Percentiles rank a stretch among this genome's conserved stretches.
phyloP scores from a whole-genome alignment of 495 filamentous ascomycete genomes.

The Aeminium ludgeri region DNA sequence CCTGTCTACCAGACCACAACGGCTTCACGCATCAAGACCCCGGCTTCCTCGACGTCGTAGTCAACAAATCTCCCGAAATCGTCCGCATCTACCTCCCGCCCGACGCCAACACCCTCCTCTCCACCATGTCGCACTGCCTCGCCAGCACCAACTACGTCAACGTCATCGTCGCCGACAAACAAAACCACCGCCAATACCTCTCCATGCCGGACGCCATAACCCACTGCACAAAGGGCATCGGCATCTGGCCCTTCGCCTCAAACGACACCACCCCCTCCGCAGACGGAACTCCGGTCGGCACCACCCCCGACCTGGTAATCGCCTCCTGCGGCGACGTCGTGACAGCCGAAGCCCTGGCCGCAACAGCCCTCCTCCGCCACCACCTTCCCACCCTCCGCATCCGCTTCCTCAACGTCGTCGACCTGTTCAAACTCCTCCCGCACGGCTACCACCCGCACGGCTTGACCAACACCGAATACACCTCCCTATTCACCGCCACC shows the following conservation, averaged over 20 bases:
- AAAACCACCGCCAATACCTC: slow-evolving; percentile 55
- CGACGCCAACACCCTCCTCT: slow-evolving; percentile 56
- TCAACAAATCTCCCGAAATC: slow-evolving; percentile 58
- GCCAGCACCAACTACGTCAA: slow-evolving; percentile 57
- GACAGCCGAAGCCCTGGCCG: slow-evolving; percentile 52
- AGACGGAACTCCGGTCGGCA: too few species aligned
- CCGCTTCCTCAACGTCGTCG: slow-evolving; percentile 58
- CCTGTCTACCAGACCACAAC: slow-evolving; percentile 41
- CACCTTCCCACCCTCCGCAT: slow-evolving; percentile 49
- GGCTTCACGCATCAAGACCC: slow-evolving; percentile 67
- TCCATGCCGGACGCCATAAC: slow-evolving; percentile 47
- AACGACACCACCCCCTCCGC: too few species aligned
- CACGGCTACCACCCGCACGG: slow-evolving; percentile 50
- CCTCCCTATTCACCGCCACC: slow-evolving; percentile 47
- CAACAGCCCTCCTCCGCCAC: slow-evolving; percentile 46
- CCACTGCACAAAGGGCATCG: slow-evolving; percentile 53
- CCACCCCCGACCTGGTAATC: slow-evolving; percentile 52
- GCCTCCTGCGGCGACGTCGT: slow-evolving; percentile 53
- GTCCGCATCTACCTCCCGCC: slow-evolving; percentile 63
- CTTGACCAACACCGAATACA: slow-evolving; percentile 42
- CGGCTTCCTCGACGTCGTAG: slow-evolving; percentile 56
- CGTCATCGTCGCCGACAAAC: slow-evolving; percentile 59
- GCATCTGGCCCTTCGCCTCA: slow-evolving; percentile 41
- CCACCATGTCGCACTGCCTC: slow-evolving; percentile 51
- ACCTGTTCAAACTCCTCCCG: slow-evolving; percentile 57